Conservation (phyloP, 2,329 filamentous ascomycete genomes). For the Coleophoma cylindrospora region DNA sequence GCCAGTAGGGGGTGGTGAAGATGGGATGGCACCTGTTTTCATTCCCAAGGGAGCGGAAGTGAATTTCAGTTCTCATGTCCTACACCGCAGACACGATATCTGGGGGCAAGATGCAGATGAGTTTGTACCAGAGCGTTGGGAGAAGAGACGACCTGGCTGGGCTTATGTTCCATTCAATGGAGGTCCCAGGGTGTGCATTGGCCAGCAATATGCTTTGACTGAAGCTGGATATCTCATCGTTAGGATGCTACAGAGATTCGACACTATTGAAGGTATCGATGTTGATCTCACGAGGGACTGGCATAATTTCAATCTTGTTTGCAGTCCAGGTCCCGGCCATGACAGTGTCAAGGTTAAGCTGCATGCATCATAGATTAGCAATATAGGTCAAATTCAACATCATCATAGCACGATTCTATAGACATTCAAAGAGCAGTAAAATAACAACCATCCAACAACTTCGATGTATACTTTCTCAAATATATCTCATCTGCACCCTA, state of each 20-base stretch:
- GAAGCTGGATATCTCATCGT: conserved; percentile 5
- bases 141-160: neutral
- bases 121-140: conserved; percentile 7
- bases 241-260: conserved; percentile 3
- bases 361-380: too few species aligned
- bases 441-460: too few species aligned
- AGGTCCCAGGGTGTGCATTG: conserved; percentile 34
- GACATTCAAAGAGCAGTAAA: too few species aligned
- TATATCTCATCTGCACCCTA: too few species aligned
- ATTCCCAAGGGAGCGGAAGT: conserved; percentile 13
- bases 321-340: too few species aligned
- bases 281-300: neutral
- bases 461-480: too few species aligned
- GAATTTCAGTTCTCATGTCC: conserved; percentile 10
- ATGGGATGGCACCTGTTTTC: conserved; percentile 18
- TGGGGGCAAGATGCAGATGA: conserved; percentile 1
- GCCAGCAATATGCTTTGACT: conserved; percentile 24
- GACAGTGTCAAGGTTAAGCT: too few species aligned
- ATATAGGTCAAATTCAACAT: too few species aligned
- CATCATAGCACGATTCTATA: too few species aligned
- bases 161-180: conserved; percentile 6
- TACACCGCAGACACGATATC: conserved; percentile 30
- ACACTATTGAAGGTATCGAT: neutral
- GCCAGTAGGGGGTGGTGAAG: conserved; percentile 23
- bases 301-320: neutral